These are phyloP conservation scores for Podaxis carcinomalis DNA, from an alignment of 768 basidiomycete species.

Conservation along the genomic window DNA sequence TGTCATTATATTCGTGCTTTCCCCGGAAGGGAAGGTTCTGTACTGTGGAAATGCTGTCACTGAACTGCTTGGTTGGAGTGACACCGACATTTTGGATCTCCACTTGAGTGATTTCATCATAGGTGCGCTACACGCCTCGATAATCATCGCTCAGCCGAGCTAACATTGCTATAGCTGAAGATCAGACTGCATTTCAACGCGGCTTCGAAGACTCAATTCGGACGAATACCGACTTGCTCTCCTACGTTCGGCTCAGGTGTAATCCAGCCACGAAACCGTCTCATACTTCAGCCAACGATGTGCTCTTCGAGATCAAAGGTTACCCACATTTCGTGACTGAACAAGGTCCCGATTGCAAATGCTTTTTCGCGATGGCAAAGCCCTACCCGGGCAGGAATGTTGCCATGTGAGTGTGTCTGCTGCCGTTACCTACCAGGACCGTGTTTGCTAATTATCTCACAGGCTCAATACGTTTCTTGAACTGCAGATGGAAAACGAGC, in stretches of 20 bases:
- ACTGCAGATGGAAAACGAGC: slow-evolving; percentile 84
- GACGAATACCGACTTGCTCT: slow-evolving; percentile 45
- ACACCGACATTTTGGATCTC: slow-evolving; percentile 65
- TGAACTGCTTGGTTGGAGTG: slow-evolving; percentile 76
- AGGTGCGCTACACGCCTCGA: slow-evolving; percentile 31
- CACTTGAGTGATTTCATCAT: slow-evolving; percentile 64
- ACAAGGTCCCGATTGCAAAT: slow-evolving; percentile 38
- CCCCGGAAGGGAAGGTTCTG: slow-evolving; percentile 55
- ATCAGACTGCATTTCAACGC: slow-evolving; percentile 49
- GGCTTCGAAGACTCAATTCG: slow-evolving; percentile 55
- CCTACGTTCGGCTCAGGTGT: slow-evolving; percentile 59
- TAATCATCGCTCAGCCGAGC: background rate
- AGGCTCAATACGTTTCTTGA: slow-evolving; percentile 73
- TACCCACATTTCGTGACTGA: slow-evolving; percentile 47
- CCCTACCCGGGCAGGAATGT: slow-evolving; percentile 74
- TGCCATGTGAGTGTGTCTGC: slow-evolving; percentile 45
- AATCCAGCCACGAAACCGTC: slow-evolving; percentile 23
- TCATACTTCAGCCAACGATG: slow-evolving; percentile 32
- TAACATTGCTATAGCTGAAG: slow-evolving; percentile 41
- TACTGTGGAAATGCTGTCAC: slow-evolving; percentile 66
- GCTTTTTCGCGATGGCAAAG: slow-evolving; percentile 71
- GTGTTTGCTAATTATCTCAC: slow-evolving; percentile 21
- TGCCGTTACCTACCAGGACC: background rate
- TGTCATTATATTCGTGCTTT: slow-evolving; percentile 65
- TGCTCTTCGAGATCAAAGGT: slow-evolving; percentile 71